Conservation (phyloP, 2,329 filamentous ascomycete genomes). For the Beauveria sp. region DNA sequence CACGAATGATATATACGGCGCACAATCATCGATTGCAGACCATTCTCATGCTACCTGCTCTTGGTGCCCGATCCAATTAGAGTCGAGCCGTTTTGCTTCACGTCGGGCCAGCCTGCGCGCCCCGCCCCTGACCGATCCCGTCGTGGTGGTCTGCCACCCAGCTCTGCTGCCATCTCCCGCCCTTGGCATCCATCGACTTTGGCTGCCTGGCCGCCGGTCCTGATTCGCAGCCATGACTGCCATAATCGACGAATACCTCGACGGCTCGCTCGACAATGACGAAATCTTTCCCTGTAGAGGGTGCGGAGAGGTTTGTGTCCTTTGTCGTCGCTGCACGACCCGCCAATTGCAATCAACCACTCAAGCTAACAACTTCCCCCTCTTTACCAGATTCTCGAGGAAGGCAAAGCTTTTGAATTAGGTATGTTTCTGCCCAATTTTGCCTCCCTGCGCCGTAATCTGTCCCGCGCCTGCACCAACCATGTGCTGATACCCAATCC, state of each 20-base stretch:
- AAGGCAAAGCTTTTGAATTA: conserved; percentile 96
- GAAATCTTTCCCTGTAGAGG: conserved; percentile 88
- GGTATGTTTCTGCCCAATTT: conserved; percentile 47
- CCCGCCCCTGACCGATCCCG: conserved; percentile 2
- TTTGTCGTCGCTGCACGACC: background rate
- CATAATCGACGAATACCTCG: conserved; percentile 53
- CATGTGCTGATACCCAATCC: conserved; percentile 21
- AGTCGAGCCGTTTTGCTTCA: background rate
- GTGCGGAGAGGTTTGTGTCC: conserved; percentile 68
- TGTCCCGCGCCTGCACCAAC: background rate
- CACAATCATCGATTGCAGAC: background rate
- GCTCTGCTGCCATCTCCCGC: conserved; percentile 2
- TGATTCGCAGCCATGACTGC: conserved; percentile 33
- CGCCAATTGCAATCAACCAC: background rate
- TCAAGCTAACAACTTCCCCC: conserved; percentile 16
- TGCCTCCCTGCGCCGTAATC: conserved; percentile 3
- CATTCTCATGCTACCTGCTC: background rate
- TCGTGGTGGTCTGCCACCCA: background rate
- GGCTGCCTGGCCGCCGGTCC: background rate
- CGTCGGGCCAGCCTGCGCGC: background rate
- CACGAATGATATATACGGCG: background rate
- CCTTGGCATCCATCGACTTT: background rate
- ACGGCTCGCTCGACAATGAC: conserved; percentile 65
- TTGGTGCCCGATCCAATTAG: background rate
- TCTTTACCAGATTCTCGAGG: conserved; percentile 72